phyloP scores from a whole-genome alignment of 108 stramenopile genomes.

The Thalassiosira profunda region DNA sequence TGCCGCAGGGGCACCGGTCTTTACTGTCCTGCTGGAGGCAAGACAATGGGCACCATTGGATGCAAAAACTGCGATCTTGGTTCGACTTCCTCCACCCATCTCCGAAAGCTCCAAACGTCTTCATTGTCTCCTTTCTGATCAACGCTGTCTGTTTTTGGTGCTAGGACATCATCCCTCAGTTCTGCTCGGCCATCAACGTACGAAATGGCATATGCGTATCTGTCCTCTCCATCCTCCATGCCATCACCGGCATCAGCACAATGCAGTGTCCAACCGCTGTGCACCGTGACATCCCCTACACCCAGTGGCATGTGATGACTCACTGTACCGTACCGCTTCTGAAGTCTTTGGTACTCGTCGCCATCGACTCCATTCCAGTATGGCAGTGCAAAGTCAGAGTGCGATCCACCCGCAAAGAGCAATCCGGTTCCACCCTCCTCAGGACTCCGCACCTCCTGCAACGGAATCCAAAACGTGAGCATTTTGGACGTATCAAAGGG shows the following conservation, averaged over 20 bases:
- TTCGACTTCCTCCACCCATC: slow-evolving; percentile 66
- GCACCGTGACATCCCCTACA: slow-evolving; percentile 80
- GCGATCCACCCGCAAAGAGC: slow-evolving; percentile 74
- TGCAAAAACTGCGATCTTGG: slow-evolving; percentile 60
- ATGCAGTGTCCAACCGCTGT: slow-evolving; percentile 89
- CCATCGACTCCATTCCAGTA: slow-evolving; percentile 80
- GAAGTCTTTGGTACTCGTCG: slow-evolving; percentile 58
- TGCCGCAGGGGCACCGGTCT: not conserved
- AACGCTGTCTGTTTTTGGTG: not conserved
- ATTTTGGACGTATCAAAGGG: slow-evolving; percentile 88
- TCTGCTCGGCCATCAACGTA: slow-evolving; percentile 85
- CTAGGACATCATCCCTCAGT: slow-evolving; percentile 62
- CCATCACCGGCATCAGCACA: slow-evolving; percentile 66
- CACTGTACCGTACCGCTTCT: slow-evolving; percentile 45
- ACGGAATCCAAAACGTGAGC: slow-evolving; percentile 91
- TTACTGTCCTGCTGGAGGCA: slow-evolving; percentile 51
- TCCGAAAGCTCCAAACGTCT: slow-evolving; percentile 77
- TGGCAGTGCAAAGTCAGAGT: slow-evolving; percentile 84
- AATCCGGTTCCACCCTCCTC: slow-evolving; percentile 71
- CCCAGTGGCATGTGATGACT: slow-evolving; percentile 82
- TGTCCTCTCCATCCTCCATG: slow-evolving; percentile 39
- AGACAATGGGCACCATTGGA: slow-evolving; percentile 78
- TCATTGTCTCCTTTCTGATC: slow-evolving; percentile 70
- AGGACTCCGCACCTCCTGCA: slow-evolving; percentile 58
- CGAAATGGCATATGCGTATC: slow-evolving; percentile 77